Evolutionary conservation across 371 early-diverging fungal genomes (phyloP).

Genomic region (Apophysomyces trapeziformis): DNA sequence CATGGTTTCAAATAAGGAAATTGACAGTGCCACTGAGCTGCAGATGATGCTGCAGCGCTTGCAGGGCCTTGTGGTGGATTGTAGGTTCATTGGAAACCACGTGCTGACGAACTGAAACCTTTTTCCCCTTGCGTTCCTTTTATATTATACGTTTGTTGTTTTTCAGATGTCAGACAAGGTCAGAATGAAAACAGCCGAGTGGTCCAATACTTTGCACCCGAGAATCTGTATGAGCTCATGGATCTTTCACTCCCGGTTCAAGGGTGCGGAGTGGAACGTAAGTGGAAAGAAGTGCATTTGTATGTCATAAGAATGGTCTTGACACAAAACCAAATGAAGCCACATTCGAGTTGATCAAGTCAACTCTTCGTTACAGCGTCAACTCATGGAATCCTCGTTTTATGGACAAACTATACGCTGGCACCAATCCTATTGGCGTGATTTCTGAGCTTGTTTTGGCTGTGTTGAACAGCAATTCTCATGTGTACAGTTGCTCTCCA

Average conservation of each 20-base stretch:
- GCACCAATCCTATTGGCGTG: conserved; percentile 81
- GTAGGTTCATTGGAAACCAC: conserved; percentile 21
- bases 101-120: not conserved
- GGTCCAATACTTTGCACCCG: conserved; percentile 53
- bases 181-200: conserved; percentile 43
- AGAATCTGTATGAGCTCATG: conserved; percentile 54
- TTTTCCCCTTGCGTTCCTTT: not conserved
- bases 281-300: not conserved
- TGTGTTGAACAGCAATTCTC: conserved; percentile 80
- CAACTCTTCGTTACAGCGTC: conserved; percentile 61
- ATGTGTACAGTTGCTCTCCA: conserved; percentile 83
- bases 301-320: not conserved
- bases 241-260: conserved; percentile 55
- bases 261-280: conserved; percentile 62
- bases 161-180: conserved; percentile 52
- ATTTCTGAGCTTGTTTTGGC: conserved; percentile 76
- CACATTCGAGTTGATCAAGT: conserved; percentile 58
- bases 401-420: conserved; percentile 87
- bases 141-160: too few relatives aligned
- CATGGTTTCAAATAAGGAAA: conserved; percentile 32
- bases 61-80: conserved; percentile 40
- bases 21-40: conserved; percentile 35
- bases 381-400: conserved; percentile 81
- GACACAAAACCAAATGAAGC: conserved; percentile 27
- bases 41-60: conserved; percentile 39